Base-by-base conservation (phyloP, 2,329 filamentous ascomycete genomes). In the Nemania bipapillata region DNA sequence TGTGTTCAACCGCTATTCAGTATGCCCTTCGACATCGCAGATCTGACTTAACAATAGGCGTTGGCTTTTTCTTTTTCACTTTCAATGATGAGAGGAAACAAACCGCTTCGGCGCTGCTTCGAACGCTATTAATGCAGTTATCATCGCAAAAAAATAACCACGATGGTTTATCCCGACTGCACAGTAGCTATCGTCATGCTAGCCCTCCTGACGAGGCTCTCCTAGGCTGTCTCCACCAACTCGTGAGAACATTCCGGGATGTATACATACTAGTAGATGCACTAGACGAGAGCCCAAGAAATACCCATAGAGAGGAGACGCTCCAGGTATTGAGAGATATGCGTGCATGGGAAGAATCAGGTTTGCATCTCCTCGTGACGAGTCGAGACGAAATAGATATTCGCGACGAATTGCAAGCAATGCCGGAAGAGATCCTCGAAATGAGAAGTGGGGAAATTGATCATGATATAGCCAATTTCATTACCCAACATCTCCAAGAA, bases 61-160 rank as follows among this genome's bases (percentile, higher is more conserved):
- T 82, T 12, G 78, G 75, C 1, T 81, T 79, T 67, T 83, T 83
- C 70, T 83, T 79, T 72, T 83, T 83, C 57, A 77, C 79, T 2
- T 82, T 81, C 68, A 79, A 77, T 50, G 79, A 82, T 49, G 30
- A 69, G 0, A 52, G 42, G 9, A 82, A 82, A 47, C 78, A 80
- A 64, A 68, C 77, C 30, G 26, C 70, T 0, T 78, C 71, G 0
- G 70, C 75, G 0, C 75, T 81, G 73, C 69, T 82, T 2, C 76
- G 79, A 1, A 74, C 77, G 2, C 62, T 82, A 0, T 63, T 81
- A 24, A 49, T 77, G 12, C 81, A 82, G 61, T 73, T 82, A 3
- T 77, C 76, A 5, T 26, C 22, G 9, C 49, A 52, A 7, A 3
- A 47, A 24, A 45, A 60, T 2, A 60, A 60, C 24, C 70, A 68